A percentile compares a stretch with the other conserved stretches of the same genome.
phyloP scores from a whole-genome alignment of 2,329 filamentous ascomycete species.

The Aspergillus latus region DNA sequence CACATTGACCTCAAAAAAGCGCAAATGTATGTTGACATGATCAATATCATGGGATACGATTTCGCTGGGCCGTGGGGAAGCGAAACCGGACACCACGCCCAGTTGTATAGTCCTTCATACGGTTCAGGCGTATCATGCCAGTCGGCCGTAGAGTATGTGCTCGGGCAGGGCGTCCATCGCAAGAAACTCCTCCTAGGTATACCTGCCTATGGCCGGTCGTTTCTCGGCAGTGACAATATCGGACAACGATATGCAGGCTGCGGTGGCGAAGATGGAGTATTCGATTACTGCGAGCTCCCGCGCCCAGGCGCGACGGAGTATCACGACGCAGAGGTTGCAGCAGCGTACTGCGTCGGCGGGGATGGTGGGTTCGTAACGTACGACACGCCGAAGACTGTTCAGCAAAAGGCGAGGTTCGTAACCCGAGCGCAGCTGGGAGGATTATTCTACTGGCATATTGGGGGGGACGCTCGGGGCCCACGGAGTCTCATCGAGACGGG shows the following conservation, averaged over 20 bases:
- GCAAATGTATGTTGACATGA: constrained; percentile 66
- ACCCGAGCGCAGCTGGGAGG: constrained; percentile 70
- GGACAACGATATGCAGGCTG: constrained; percentile 58
- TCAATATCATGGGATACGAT: constrained; percentile 81
- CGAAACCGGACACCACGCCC: constrained; percentile 71
- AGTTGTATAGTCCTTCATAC: constrained; percentile 61
- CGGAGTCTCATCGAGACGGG: constrained; percentile 63
- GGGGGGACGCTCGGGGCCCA: constrained; percentile 61
- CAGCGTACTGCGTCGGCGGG: constrained; percentile 67
- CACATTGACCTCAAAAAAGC: constrained; percentile 66
- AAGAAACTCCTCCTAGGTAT: constrained; percentile 74
- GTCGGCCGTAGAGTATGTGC: constrained; percentile 64
- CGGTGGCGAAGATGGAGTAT: constrained; percentile 65
- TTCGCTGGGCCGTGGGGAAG: constrained; percentile 70
- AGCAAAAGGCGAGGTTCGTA: constrained; percentile 72
- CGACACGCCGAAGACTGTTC: constrained; percentile 74
- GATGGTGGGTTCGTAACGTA: constrained; percentile 79
- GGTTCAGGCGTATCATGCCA: constrained; percentile 59
- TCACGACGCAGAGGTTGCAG: constrained; percentile 65
- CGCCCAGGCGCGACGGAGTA: constrained; percentile 61
- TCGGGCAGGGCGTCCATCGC: constrained; percentile 64
- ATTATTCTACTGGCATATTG: constrained; percentile 80
- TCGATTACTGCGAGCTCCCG: constrained; percentile 73
- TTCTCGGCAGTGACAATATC: constrained; percentile 63
- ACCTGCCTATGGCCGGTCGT: constrained; percentile 73